These are phyloP conservation scores for Lodderomyces theae DNA, from an alignment of 1,139 yeast genomes.

Conservation along the genomic window DNA sequence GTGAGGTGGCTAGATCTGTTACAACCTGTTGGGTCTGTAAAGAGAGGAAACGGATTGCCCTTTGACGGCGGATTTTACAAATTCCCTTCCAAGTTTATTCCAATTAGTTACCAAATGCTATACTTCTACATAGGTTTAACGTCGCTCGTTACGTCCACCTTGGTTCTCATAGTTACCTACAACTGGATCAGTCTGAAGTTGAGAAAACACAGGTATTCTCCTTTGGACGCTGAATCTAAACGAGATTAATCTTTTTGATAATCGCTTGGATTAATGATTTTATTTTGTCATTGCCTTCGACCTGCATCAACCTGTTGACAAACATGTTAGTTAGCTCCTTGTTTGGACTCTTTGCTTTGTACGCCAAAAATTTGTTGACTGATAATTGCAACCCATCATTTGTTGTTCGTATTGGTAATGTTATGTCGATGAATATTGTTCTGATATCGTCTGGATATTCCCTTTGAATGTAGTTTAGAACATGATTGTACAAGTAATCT, in stretches of 20 bases:
- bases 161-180: conserved; percentile 27
- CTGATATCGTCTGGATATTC: conserved; percentile 37
- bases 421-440: conserved; percentile 55
- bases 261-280: conserved; percentile 5
- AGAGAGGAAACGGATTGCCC: conserved; percentile 27
- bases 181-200: conserved; percentile 21
- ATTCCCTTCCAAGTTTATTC: conserved; percentile 31
- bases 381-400: conserved; percentile 58
- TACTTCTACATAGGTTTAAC: conserved; percentile 24
- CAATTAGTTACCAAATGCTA: conserved; percentile 26
- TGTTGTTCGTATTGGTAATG: conserved; percentile 63
- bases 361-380: conserved; percentile 69
- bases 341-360: conserved; percentile 42
- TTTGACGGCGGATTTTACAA: conserved; percentile 43
- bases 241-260: conserved; percentile 21
- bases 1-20: conserved; percentile 54
- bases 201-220: conserved; percentile 18
- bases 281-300: conserved; percentile 4
- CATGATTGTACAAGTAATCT: conserved; percentile 62
- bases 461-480: conserved; percentile 50
- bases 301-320: conserved; percentile 32
- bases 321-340: conserved; percentile 45
- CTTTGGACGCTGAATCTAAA: conserved; percentile 31
- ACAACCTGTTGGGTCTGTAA: conserved; percentile 16
- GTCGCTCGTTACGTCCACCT: conserved; percentile 23